Base-by-base conservation (phyloP, 331 rosid species). In the Acacia concinna region DNA sequence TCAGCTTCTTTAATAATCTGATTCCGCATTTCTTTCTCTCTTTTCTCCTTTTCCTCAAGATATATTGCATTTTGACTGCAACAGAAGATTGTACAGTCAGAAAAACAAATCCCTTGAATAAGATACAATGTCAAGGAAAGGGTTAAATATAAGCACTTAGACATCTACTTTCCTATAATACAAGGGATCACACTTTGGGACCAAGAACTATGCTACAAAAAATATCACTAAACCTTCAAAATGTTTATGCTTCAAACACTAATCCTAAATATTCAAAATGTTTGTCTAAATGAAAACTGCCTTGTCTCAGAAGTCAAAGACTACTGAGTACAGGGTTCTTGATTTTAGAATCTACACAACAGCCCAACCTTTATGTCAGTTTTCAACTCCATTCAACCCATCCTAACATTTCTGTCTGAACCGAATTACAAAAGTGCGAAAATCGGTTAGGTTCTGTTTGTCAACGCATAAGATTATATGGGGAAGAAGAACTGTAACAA, bases 1-100 rank as follows among this genome's bases (percentile, higher is more conserved):
- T 95, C 97, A 79, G 96, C 99, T 88, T 95, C 97, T 37, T 90
- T 82, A 17, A 95, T 90, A 75, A 95, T 93, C 76, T 87, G 97
- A 80, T 85, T 91, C 79, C 96, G 72, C 96, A 93, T 84, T 85
- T 95, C 97, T 83, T 79, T 93, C 75, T 95, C 99, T 77, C 67
- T 89, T 66, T 90, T 85, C 87, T 91, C 97, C 84, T 95, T 95
- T 80, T 89, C 97, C 87, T 87, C 99, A 0, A 95, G 92, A 86
- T 93, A 87, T 38, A 90, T 84, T 25, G 87, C 84, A 79, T 95
- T 95, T 68, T 77, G 87, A 54, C 99, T 95, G 91, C 86, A 23
- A 12, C 38, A 20, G 20, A 37, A 31, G 28, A 5, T 68, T 40
- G 70, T 76, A 30, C 18, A 6, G 31, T 70, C 60, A 57, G 56